Evolutionary conservation across 129 eudicot genomes (phyloP), one percentile per base, ranked within the genome.

Genomic region (Artemisia tridentata): DNA sequence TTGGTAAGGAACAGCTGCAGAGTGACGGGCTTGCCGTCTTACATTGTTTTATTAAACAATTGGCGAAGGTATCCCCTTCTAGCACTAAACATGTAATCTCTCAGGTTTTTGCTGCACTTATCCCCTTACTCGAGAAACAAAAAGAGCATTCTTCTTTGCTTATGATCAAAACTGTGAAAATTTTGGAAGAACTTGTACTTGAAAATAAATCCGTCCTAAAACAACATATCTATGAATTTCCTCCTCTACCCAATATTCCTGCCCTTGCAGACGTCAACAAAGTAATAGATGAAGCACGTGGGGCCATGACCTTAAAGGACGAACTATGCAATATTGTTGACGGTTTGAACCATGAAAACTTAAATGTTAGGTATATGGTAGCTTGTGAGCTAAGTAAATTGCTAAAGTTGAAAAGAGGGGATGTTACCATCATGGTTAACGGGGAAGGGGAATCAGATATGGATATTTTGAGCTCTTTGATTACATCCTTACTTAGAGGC

Each of bases 311-410:
- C 74, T 71, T 95, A 52, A 87, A 85, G 70, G 99, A 95, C 80
- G 96, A 83, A 53, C 73, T 95, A 49, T 80, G 76, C 67, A 89
- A 86, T 87, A 83, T 88, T 75, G 84, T 85, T 49, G 91, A 82
- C 10, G 99, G 99, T 31, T 78, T 95, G 76, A 88, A 95, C 84
- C 96, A 95, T 67, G 99, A 95, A 76, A 95, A 86, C 74, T 75
- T 95, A 84, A 90, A 88, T 78, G 99, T 95, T 27, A 86, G 99
- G 75, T 95, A 95, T 82, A 95, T 95, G 99, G 99, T 95, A 27
- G 91, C 91, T 52, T 87, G 92, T 79, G 99, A 88, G 83, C 80
- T 90, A 65, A 85, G 87, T 71, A 95, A 95, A 80, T 63, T 95
- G 75, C 79, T 95, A 65, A 90, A 81, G 69, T 73, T 80, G 54